Evolutionary conservation across 1,284 basidiomycete species (phyloP).

Genomic region (Heterobasidion irregulare): DNA sequence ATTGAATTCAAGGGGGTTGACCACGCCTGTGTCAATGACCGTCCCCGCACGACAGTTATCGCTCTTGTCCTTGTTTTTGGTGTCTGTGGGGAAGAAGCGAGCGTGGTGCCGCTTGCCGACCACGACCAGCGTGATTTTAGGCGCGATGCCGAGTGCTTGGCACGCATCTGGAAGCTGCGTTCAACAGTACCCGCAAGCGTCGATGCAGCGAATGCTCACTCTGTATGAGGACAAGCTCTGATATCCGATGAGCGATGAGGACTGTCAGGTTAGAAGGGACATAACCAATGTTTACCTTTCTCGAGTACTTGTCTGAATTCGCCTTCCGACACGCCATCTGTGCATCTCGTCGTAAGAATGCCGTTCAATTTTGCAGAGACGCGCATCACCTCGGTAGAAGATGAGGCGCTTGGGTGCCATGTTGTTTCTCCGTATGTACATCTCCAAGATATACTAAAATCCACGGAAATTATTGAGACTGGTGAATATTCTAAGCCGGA

Average conservation of each 20-base stretch:
- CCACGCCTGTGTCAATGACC: constrained; percentile 62
- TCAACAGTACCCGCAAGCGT: neutral
- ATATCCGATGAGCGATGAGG: constrained; percentile 25
- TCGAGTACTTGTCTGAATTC: too few relatives aligned
- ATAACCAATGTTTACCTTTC: too few relatives aligned
- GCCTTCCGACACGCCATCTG: too few relatives aligned
- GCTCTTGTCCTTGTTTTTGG: constrained; percentile 44
- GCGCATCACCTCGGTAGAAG: constrained; percentile 29
- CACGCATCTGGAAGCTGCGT: constrained; percentile 41
- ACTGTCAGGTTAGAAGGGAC: constrained; percentile 12
- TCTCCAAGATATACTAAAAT: constrained; percentile 37
- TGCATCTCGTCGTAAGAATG: too few relatives aligned
- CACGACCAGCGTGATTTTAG: constrained; percentile 65
- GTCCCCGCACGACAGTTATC: constrained; percentile 71
- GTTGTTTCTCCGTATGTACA: constrained; percentile 44
- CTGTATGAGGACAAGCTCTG: constrained; percentile 30
- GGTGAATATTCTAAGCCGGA: neutral
- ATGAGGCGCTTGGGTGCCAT: constrained; percentile 54
- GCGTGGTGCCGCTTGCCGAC: constrained; percentile 76
- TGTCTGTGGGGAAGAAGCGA: constrained; percentile 58
- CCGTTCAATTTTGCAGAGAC: too few relatives aligned
- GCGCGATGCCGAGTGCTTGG: constrained; percentile 37
- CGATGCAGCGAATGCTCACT: neutral
- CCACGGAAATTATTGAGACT: neutral
- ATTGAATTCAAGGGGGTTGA: constrained; percentile 69